phyloP scores from a whole-genome alignment of 2,329 filamentous ascomycete species.

The Mollisia scopiformis region DNA sequence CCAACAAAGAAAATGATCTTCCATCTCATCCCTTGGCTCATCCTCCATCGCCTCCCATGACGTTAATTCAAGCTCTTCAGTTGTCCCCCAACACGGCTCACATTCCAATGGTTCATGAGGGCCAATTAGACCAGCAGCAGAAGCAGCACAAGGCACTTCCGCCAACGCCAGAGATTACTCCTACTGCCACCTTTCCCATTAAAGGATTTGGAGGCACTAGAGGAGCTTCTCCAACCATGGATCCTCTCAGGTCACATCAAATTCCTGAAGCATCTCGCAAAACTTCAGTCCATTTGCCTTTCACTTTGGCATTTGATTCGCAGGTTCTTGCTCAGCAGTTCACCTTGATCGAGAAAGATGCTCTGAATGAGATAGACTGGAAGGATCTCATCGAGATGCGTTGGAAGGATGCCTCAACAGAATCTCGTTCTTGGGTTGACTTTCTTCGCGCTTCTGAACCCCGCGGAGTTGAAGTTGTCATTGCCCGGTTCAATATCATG shows the following conservation, averaged over 20 bases:
- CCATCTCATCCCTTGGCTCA: slow-evolving; percentile 32
- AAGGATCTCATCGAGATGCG: slow-evolving; percentile 83
- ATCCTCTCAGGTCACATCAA: slow-evolving; percentile 30
- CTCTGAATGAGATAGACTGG: slow-evolving; percentile 85
- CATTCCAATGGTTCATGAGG: slow-evolving; percentile 41
- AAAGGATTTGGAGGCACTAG: slow-evolving; percentile 20
- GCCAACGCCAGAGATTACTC: slow-evolving; percentile 37
- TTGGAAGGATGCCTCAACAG: slow-evolving; percentile 73
- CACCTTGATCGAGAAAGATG: slow-evolving; percentile 84
- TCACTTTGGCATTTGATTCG: slow-evolving; percentile 80
- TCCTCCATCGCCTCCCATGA: slow-evolving; percentile 50
- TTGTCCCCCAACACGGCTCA: slow-evolving; percentile 44
- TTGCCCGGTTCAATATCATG: slow-evolving; percentile 85
- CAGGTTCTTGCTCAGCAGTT: slow-evolving; percentile 81
- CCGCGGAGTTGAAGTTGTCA: slow-evolving; percentile 79
- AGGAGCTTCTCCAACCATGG: slow-evolving; percentile 23
- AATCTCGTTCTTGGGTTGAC: slow-evolving; percentile 78
- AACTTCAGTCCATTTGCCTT: slow-evolving; percentile 65
- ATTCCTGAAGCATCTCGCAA: slow-evolving; percentile 34
- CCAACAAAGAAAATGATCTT: slow-evolving; percentile 30
- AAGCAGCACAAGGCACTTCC: slow-evolving; percentile 26
- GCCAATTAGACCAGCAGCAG: slow-evolving; percentile 13
- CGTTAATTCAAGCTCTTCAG: slow-evolving; percentile 50
- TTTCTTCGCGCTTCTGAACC: slow-evolving; percentile 75
- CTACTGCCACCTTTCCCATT: slow-evolving; percentile 21